phyloP scores from a whole-genome alignment of 768 basidiomycete genomes.

The Lactarius evosmus region DNA sequence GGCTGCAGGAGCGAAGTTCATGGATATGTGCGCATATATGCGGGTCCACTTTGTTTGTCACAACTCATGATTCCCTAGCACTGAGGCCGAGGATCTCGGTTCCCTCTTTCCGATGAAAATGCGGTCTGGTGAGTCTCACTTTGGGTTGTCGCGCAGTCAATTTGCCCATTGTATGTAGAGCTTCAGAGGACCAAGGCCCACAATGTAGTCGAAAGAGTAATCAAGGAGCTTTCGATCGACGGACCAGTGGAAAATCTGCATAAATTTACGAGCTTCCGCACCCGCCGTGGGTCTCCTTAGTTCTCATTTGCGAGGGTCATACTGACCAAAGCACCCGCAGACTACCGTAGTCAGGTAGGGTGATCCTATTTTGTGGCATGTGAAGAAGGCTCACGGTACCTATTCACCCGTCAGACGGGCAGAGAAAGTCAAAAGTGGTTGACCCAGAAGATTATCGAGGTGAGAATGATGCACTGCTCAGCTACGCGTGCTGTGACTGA shows the following conservation, averaged over 20 bases:
- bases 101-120: background rate
- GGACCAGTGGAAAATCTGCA: slow-evolving; percentile 62
- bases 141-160: background rate
- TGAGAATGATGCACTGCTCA: slow-evolving; percentile 31
- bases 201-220: slow-evolving; percentile 54
- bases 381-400: background rate
- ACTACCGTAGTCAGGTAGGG: slow-evolving; percentile 70
- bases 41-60: slow-evolving; percentile 6
- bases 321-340: slow-evolving; percentile 37
- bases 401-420: slow-evolving; percentile 52
- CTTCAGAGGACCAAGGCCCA: slow-evolving; percentile 61
- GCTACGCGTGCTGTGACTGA: slow-evolving; percentile 1
- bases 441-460: slow-evolving; percentile 61
- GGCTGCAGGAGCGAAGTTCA: slow-evolving; percentile 74
- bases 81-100: slow-evolving; percentile 27
- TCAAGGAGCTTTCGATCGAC: slow-evolving; percentile 62
- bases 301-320: slow-evolving; percentile 25
- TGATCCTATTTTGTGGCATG: slow-evolving; percentile 20
- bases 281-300: slow-evolving; percentile 55
- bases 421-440: slow-evolving; percentile 78
- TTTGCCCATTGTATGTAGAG: slow-evolving; percentile 38
- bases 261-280: slow-evolving; percentile 68
- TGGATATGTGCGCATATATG: slow-evolving; percentile 67
- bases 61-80: slow-evolving; percentile 20
- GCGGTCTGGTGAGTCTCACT: background rate